Evolutionary conservation across 495 filamentous ascomycete genomes (phyloP), one percentile per base, ranked within the genome.

Genomic region (Neohortaea acidophila): DNA sequence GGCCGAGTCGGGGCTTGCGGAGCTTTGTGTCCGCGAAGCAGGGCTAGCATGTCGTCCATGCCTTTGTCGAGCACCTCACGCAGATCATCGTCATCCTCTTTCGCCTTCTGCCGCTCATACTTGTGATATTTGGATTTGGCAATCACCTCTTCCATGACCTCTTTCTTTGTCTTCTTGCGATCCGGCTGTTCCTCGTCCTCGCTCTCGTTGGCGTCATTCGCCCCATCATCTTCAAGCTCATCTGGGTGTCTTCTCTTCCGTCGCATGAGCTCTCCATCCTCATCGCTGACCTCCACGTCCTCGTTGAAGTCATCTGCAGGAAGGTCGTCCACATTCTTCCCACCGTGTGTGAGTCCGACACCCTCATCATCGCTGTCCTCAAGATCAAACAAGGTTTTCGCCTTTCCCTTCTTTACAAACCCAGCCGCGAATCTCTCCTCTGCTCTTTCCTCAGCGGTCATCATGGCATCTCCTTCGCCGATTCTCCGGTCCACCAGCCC

Each of bases 141-240:
- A 43, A 96, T 96, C 43, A 96, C 74, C 58, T 97, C 91, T 49
- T 87, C 79, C 79, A 94, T 94, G 22, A 96, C 81, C 54, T 99
- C 89, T 32, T 84, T 73, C 56, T 87, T 94, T 14, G 75, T 80
- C 61, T 93, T 99, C 54, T 93, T 93, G 29, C 75, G 68, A 44
- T 82, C 79, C 0, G 81, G 56, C 33, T 62, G 48, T 19, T 64
- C 69, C 21, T 59, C 67, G 2, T 9, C 33, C 17, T 45, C 28
- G 1, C 58, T 67, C 9, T 50, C 55, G 2, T 54, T 53, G 15
- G 64, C 60, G 13, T 63, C 68, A 11, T 53, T 55, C 3, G 56
- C 59, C 1, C 58, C 69, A 22, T 51, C 54, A 21, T 48, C 53
- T n/a, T 63, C 36, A 19, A 24, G 23, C 18, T 44, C 26, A 9